Evolutionary conservation across 2,329 filamentous ascomycete species (phyloP).

Genomic region (Zalaria obscura): DNA sequence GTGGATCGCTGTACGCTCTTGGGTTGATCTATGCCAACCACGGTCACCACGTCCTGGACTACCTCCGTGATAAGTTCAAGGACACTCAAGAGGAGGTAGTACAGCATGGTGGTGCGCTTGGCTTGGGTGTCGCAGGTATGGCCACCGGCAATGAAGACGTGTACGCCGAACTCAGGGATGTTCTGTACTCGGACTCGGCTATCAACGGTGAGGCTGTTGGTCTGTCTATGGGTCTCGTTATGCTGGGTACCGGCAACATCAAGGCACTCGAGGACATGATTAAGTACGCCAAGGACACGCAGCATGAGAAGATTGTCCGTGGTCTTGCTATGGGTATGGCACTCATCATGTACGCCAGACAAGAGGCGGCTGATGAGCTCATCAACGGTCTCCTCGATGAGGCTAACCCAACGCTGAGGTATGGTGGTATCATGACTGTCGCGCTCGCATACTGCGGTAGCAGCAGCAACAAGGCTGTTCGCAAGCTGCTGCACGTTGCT

Average conservation of each 20-base stretch:
- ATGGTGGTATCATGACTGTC: slow-evolving; percentile 98
- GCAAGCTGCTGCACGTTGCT: slow-evolving; percentile 85
- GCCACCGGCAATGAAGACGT: slow-evolving; percentile 82
- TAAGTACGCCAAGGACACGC: slow-evolving; percentile 91
- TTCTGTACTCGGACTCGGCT: slow-evolving; percentile 86
- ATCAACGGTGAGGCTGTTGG: slow-evolving; percentile 95
- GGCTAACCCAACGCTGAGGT: slow-evolving; percentile 82
- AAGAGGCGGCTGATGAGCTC: slow-evolving; percentile 87
- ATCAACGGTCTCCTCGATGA: slow-evolving; percentile 89
- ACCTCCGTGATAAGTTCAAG: slow-evolving; percentile 61
- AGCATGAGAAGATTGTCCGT: slow-evolving; percentile 97
- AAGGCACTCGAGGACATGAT: slow-evolving; percentile 94
- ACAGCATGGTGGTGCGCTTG: slow-evolving; percentile 89
- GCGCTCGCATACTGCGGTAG: slow-evolving; percentile 94
- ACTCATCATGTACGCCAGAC: slow-evolving; percentile 92
- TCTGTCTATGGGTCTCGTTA: slow-evolving; percentile 91
- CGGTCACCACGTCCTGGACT: slow-evolving; percentile 75
- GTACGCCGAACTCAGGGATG: slow-evolving; percentile 78
- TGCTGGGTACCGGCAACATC: slow-evolving; percentile 94
- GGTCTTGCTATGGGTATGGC: slow-evolving; percentile 94
- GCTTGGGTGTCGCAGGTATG: slow-evolving; percentile 94
- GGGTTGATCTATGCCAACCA: slow-evolving; percentile 97
- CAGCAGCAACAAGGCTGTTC: slow-evolving; percentile 95
- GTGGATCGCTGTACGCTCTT: slow-evolving; percentile 88
- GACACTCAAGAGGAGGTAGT: slow-evolving; percentile 80